Evolutionary conservation across 305 asterid species (phyloP).

Genomic region (Fraxinus sp.): DNA sequence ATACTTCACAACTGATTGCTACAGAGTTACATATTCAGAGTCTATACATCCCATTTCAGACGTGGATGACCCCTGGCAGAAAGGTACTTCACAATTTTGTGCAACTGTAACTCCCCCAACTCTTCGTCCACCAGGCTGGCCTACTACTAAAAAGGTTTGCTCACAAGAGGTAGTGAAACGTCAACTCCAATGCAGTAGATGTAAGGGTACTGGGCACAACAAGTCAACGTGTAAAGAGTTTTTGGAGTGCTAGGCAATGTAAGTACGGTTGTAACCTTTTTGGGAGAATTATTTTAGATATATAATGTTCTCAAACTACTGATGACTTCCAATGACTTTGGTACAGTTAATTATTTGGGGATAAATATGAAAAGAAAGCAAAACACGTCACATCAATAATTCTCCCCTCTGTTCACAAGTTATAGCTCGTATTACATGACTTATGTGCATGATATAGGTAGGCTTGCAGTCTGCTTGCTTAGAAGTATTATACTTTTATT

Average conservation of each 20-base stretch:
- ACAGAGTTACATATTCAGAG: slow-evolving; percentile 68
- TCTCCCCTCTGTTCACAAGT: not conserved
- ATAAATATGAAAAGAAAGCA: not conserved
- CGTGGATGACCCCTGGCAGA: slow-evolving; percentile 44
- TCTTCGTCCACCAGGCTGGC: slow-evolving; percentile 92
- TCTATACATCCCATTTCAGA: slow-evolving; percentile 55
- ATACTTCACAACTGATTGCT: slow-evolving; percentile 63
- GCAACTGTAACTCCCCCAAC: slow-evolving; percentile 86
- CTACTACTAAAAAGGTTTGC: slow-evolving; percentile 64
- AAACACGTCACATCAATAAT: not conserved
- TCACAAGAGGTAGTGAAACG: slow-evolving; percentile 62
- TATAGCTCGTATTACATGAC: not conserved
- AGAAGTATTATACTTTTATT: not conserved
- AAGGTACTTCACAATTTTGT: slow-evolving; percentile 40
- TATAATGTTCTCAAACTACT: slow-evolving; percentile 26
- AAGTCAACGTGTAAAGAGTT: slow-evolving; percentile 89
- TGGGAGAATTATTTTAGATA: slow-evolving; percentile 8
- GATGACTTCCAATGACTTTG: not conserved
- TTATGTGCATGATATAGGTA: not conserved
- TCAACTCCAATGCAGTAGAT: slow-evolving; percentile 82
- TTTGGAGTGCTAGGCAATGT: slow-evolving; percentile 48
- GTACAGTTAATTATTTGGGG: not conserved
- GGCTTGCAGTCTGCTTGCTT: not conserved
- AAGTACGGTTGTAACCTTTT: slow-evolving; percentile 28
- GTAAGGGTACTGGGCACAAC: slow-evolving; percentile 93